Evolutionary conservation across 2,329 filamentous ascomycete genomes (phyloP).

Genomic region (Orbilia brochopaga): DNA sequence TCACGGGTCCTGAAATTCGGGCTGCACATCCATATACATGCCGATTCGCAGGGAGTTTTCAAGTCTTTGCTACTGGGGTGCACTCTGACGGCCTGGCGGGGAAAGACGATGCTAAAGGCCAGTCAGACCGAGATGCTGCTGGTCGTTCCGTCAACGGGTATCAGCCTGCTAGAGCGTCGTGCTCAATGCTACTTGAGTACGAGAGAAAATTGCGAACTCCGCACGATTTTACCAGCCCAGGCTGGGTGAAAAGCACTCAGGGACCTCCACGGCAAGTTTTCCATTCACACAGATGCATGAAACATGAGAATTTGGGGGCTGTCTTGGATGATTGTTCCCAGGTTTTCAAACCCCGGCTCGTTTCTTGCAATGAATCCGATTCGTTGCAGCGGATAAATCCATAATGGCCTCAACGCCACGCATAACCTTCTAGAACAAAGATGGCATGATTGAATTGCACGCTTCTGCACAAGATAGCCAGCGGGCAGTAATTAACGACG

Average conservation of each 20-base stretch:
- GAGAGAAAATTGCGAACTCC: slow-evolving; percentile 18
- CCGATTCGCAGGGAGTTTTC: background rate
- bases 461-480: background rate
- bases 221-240: slow-evolving; percentile 14
- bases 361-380: slow-evolving; percentile 51
- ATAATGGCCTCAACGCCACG: slow-evolving; percentile 30
- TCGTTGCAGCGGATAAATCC: slow-evolving; percentile 49
- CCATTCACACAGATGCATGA: slow-evolving; percentile 5
- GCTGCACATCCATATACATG: slow-evolving; percentile 10
- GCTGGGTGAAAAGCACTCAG: slow-evolving; percentile 17
- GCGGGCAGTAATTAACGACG: background rate
- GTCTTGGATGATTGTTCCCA: slow-evolving; percentile 33
- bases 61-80: slow-evolving; percentile 4
- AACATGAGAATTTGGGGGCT: background rate
- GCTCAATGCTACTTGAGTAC: slow-evolving; percentile 2
- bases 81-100: background rate
- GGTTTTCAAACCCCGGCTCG: slow-evolving; percentile 31
- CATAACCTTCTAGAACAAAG: slow-evolving; percentile 42
- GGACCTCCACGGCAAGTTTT: slow-evolving; percentile 11
- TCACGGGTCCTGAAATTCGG: background rate
- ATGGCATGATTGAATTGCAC: background rate
- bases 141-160: slow-evolving; percentile 37
- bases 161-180: slow-evolving; percentile 9
- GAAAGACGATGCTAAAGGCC: slow-evolving; percentile 15
- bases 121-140: slow-evolving; percentile 20